Conservation (phyloP, 2,329 filamentous ascomycete species). For the Hypoxylon sp. region DNA sequence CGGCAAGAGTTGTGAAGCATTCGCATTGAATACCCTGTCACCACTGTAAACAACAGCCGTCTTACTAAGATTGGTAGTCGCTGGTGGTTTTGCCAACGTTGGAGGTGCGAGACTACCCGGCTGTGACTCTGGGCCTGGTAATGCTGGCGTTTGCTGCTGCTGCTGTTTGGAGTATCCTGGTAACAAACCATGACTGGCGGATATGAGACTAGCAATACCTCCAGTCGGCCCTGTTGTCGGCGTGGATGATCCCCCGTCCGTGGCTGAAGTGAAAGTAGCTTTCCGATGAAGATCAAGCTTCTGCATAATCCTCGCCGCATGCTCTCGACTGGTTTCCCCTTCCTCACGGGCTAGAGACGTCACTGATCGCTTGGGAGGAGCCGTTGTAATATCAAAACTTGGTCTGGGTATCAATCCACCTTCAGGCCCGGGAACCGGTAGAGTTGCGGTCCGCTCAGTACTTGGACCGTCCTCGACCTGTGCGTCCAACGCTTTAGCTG, state of each 20-base stretch:
- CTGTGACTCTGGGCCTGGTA: conserved; percentile 62
- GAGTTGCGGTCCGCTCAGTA: conserved; percentile 74
- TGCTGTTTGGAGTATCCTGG: conserved; percentile 67
- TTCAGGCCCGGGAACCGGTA: conserved; percentile 76
- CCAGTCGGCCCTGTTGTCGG: conserved; percentile 62
- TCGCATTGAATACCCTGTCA: conserved; percentile 77
- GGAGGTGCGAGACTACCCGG: conserved; percentile 81
- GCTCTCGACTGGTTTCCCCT: conserved; percentile 82
- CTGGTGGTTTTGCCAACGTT: conserved; percentile 86
- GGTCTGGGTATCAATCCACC: conserved; percentile 68
- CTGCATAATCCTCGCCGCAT: conserved; percentile 90
- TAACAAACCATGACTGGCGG: conserved; percentile 84
- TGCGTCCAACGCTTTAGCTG: conserved; percentile 81
- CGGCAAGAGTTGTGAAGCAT: conserved; percentile 80
- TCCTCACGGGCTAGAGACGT: conserved; percentile 74
- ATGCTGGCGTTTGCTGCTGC: conserved; percentile 55
- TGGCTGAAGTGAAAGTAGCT: conserved; percentile 69
- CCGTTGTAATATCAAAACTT: conserved; percentile 77
- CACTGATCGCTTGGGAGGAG: conserved; percentile 68
- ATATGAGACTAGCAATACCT: conserved; percentile 88
- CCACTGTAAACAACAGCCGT: conserved; percentile 85
- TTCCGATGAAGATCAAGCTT: conserved; percentile 93
- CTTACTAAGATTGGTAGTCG: conserved; percentile 88
- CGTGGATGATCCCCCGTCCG: conserved; percentile 56
- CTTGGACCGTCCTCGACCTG: conserved; percentile 61